Evolutionary conservation across 352 stramenopile species (phyloP).

Genomic region (Phytophthora sansomeana): DNA sequence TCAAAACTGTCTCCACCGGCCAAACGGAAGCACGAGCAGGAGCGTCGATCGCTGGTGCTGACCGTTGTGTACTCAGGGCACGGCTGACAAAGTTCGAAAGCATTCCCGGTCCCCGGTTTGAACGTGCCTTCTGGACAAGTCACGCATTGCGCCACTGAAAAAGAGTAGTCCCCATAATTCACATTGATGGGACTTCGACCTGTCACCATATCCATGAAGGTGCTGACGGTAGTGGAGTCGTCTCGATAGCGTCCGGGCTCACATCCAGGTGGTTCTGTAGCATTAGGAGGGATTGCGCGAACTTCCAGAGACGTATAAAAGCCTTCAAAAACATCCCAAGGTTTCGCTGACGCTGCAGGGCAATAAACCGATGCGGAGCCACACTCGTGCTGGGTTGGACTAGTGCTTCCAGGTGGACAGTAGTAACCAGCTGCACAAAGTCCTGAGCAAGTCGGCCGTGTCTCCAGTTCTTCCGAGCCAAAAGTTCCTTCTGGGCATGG

Average conservation of each 20-base stretch:
- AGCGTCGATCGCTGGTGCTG: conserved; percentile 56
- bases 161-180: conserved; percentile 66
- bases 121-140: conserved; percentile 76
- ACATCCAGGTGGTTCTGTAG: conserved; percentile 27
- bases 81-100: conserved; percentile 46
- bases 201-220: conserved; percentile 56
- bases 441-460: conserved; percentile 58
- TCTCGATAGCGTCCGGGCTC: conserved; percentile 37
- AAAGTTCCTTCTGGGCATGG: conserved; percentile 73
- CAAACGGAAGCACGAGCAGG: conserved; percentile 72
- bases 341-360: conserved; percentile 37
- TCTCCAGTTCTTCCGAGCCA: conserved; percentile 51
- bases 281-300: conserved; percentile 17
- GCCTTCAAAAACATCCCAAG: conserved; percentile 35
- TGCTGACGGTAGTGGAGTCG: conserved; percentile 25
- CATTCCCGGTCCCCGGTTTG: conserved; percentile 64
- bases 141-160: conserved; percentile 63
- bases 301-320: conserved; percentile 64
- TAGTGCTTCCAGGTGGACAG: conserved; percentile 61
- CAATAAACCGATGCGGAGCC: conserved; percentile 60
- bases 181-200: conserved; percentile 55
- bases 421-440: conserved; percentile 74
- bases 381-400: conserved; percentile 54
- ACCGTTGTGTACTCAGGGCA: conserved; percentile 58
- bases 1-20: conserved; percentile 54